Base-by-base conservation (phyloP, 352 stramenopile genomes). In the Globisporangium ultimum region DNA sequence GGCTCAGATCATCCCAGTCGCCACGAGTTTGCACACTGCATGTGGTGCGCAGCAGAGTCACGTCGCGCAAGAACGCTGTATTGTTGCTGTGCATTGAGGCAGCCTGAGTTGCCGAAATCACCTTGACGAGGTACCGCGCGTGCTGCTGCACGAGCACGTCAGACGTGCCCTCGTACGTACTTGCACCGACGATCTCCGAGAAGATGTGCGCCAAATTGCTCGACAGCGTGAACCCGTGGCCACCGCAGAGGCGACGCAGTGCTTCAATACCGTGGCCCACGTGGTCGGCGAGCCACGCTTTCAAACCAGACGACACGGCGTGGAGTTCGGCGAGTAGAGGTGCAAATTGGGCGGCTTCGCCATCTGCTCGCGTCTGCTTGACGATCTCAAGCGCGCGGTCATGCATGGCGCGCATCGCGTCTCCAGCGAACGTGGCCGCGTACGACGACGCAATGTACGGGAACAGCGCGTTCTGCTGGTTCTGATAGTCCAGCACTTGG, bases 71-170 rank as follows among this genome's bases (percentile, higher is more conserved):
- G 40, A 21, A 50, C 53, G 13, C 61, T 12, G 22, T 47, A 46
- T 48, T 64, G 58, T 22, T 67, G 48, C 1, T 52, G 45, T 6
- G 58, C 13, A 46, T 57, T 41, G 76, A 28, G n/a, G 32, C 49
- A 10, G 12, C 24, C 24, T 28, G 2, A 28, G 2, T 28, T 28
- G 24, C 40, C 17, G 40, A 45, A 45, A 57, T 38, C 22, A 54
- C 48, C 69, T 91, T 91, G 15, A 86, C 36, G 11, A 91, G 58
- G 58, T 77, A 89, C 0, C 73, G 74, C 12, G 71, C 68, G 56
- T 89, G 79, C 41, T 91, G 79, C 55, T 88, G 74, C 24, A 87
- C 70, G 28, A 91, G 68, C 53, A 91, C 80, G 58, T 91, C 78
- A 46, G 79, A 83, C 20, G 79, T 91, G 18, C 79, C 82, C 73